Percentiles rank a stretch among this genome's conserved stretches.
These are phyloP conservation scores for Cajanus cajan DNA, from an alignment of 306 rosid genomes.

Conservation along the genomic window DNA sequence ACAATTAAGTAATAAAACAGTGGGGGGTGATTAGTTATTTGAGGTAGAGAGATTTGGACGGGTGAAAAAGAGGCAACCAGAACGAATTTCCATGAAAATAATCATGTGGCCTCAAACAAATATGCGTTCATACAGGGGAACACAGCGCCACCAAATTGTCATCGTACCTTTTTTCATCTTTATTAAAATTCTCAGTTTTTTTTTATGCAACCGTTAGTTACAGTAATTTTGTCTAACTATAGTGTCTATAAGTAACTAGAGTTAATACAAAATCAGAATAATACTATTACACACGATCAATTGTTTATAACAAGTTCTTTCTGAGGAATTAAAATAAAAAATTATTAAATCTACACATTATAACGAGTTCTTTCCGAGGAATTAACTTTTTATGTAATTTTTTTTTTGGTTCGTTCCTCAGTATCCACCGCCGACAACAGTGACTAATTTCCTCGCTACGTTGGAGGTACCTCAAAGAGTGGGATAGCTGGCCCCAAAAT, in stretches of 20 bases:
- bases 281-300: neutral
- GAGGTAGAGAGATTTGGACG: slow-evolving; percentile 43
- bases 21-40: neutral
- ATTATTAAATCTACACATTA: too few species aligned
- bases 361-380: too few species aligned
- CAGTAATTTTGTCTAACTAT: neutral
- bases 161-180: slow-evolving; percentile 14
- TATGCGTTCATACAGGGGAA: slow-evolving; percentile 39
- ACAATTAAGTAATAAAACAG: neutral
- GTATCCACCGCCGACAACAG: too few species aligned
- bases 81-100: slow-evolving; percentile 38
- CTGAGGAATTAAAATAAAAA: neutral
- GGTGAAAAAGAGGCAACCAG: slow-evolving; percentile 49
- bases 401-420: too few species aligned
- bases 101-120: slow-evolving; percentile 39
- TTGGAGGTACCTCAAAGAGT: too few species aligned
- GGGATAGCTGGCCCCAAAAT: too few species aligned
- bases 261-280: neutral
- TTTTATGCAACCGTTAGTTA: neutral
- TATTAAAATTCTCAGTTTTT: neutral
- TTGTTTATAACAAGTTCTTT: neutral
- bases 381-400: too few species aligned
- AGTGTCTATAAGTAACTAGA: too few species aligned
- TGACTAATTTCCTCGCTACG: too few species aligned
- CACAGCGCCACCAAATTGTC: slow-evolving; percentile 64